Evolutionary conservation across 225 moss, liverwort and hornwort species (phyloP), one percentile per base, ranked within the genome.

Genomic region (Lunularia cruciata): DNA sequence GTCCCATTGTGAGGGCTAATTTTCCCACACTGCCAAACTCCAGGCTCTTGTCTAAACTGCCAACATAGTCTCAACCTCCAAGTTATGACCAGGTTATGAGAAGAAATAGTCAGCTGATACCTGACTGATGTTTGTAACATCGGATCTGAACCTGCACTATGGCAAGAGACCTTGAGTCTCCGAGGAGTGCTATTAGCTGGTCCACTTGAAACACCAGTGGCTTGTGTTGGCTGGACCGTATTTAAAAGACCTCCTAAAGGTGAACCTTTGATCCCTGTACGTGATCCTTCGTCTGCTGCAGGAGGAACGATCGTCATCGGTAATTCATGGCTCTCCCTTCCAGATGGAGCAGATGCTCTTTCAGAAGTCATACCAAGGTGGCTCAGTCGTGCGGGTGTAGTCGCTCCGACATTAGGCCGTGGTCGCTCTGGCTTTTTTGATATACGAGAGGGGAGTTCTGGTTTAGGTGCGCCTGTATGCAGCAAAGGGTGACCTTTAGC

Each of bases 271-370:
- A 91, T 83, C 26, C 96, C 96, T 34, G 96, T 98, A 71, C 90
- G 82, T 47, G 96, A 98, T 60, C 96, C 96, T 84, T 98, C 96
- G 57, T 98, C 96, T 9, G 92, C 96, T 43, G 96, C 92, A 18
- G 87, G 84, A 38, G 81, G 84, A 23, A 70, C 82, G 18, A 86
- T 37, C 62, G 81, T 65, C 10, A 71, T 67, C 11, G 65, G 58
- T 8, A 77, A 28, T 39, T 77, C 81, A 31, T 64, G 39, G 39
- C 30, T 77, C 33, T 76, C 81, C 42, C 67, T 63, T 14, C 72
- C 49, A 6, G 73, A 39, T 16, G 62, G 75, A 19, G 78, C 81
- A 32, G 89, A 73, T 31, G 81, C 78, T 72, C 72, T 85, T 47
- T 89, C 94, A 57, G 80, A 79, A 40, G 83, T 76, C 65, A 84